Base-by-base conservation (phyloP, 805 yeast genomes). In the Nakazawaea pomicola region DNA sequence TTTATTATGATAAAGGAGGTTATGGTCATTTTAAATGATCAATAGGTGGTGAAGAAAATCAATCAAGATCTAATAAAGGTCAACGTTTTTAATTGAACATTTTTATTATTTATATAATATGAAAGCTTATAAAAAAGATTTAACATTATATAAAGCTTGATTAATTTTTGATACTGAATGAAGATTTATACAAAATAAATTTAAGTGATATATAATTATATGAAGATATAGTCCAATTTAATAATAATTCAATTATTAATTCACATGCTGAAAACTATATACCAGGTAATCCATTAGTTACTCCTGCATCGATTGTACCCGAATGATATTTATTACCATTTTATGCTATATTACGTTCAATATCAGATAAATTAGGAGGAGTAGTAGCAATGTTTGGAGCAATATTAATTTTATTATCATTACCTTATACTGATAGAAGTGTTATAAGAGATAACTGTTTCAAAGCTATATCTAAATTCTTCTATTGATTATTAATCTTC, bases 401-500 rank as follows among this genome's bases (percentile, higher is more conserved):
- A 19, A 24, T 29, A 29, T 17, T 37, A 17, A 21, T 37, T 24
- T 27, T 33, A 33, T 21, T 33, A 20, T 20, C 28, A 33, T 33
- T 33, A 33, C 28, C 36, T 12, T 33, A 20, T 20, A 33, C 33
- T 37, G 34, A 36, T 36, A 36, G 39, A 36, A 36, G 41, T 38
- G 33, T 32, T 16, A 40, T 40, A 33, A 40, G 41, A 36, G 38
- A 38, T 24, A 36, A 36, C 19, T 24, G 33, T 20, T 41, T 41
- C 31, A 41, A 32, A 36, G 32, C 33, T 23, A 36, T 36, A 7
- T 36, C 44, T 30, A 41, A 42, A 38, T 38, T 38, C 42, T 38
- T 38, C 33, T 38, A 17, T 40, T 42, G 44, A 45, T 48, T 49
- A 47, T 51, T 49, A 36, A 28, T 51, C 18, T 44, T 38, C 44